Evolutionary conservation across 176 grass and related monocot genomes (phyloP), one percentile per base, ranked within the genome.

Genomic region (Thalia dealbata): DNA sequence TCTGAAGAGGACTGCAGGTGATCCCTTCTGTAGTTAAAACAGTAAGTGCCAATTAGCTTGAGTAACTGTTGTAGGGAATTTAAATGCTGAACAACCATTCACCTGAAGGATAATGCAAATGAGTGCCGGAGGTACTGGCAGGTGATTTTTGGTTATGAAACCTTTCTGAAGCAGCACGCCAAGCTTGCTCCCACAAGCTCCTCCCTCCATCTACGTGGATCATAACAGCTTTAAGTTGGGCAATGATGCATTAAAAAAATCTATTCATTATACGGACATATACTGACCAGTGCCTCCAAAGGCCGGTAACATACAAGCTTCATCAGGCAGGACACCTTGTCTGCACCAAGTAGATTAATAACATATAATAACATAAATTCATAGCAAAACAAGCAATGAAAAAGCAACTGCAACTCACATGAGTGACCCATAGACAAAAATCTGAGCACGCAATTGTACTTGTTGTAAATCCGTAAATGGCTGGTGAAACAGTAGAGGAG

Each of bases 371-470:
- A 73, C 15, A 68, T 21, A 12, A 76, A 67, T 28, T 35, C 77
- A 68, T 78, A 74, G 50, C 10, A 6, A 75, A 19, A 61, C 13
- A 78, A 75, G 26, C 55, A 82, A 71, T 46, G 46, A 73, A 64
- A 74, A 8, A 78, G 32, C 52, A 90, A 59, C 41, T 72, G 27
- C 16, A 79, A 93, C 83, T 95, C 62, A 99, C 95, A 99, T 99
- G 52, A 99, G 85, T 74, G 95, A 91, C 77, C 95, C 95, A 74
- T 96, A 96, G 71, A 92, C 92, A 92, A 96, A 92, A 58, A 96
- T 96, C 65, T 96, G 92, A 73, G 92, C 89, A 44, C 92, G 92
- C 48, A 96, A 74, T 74, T 96, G 89, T 69, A 96, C 73, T 75
- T 96, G 92, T 45, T 96, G 92, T 77, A 81, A 59, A 66, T 96